Base-by-base conservation (phyloP, 2,329 filamentous ascomycete genomes). In the Pyricularia pennisetigena region DNA sequence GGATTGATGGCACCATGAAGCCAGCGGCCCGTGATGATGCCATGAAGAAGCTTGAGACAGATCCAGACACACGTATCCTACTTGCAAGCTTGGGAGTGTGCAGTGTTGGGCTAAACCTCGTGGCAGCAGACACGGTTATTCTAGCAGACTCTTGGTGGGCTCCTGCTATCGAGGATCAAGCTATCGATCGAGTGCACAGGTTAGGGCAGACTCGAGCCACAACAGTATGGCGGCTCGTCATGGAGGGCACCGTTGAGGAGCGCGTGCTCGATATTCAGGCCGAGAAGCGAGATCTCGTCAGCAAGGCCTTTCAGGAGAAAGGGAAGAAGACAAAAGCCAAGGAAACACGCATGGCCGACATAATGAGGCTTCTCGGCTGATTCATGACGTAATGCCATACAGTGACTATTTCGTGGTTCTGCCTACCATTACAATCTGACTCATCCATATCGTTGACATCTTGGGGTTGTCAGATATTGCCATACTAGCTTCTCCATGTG, bases 101-200 rank as follows among this genome's bases (percentile, higher is more conserved):
- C 77, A 91, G 89, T 67, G 93, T 97, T 1, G 93, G 93, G 0
- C 82, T 97, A 64, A 97, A 97, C 73, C 85, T 97, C 14, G 91
- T 94, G 0, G 88, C 92, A 0, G 93, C 93, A 0, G 93, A 95
- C 73, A 93, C 93, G 7, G 92, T 96, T 69, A 88, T 97, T 64
- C 82, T 97, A 24, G 86, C 88, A 0, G 93, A 97, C 76, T 91
- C 87, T 69, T 97, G 84, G 83, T 75, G 76, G 82, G 77, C 65
- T 1, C 64, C 24, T 24, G 23, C 64, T 16, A 54, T 97, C 68
- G 93, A 97, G 77, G 93, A 97, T 72, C 93, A 97, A 76, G 94
- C 94, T 3, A 85, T 97, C 2, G 93, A 97, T 75, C 89, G 93
- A 4, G 93, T 97, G 7, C 92, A 97, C 75, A 85, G 93, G 0